Percentiles rank a stretch among this genome's conserved stretches.
These are phyloP conservation scores for Sarcodon aspratus DNA, from an alignment of 768 basidiomycete species.

Conservation along the genomic window DNA sequence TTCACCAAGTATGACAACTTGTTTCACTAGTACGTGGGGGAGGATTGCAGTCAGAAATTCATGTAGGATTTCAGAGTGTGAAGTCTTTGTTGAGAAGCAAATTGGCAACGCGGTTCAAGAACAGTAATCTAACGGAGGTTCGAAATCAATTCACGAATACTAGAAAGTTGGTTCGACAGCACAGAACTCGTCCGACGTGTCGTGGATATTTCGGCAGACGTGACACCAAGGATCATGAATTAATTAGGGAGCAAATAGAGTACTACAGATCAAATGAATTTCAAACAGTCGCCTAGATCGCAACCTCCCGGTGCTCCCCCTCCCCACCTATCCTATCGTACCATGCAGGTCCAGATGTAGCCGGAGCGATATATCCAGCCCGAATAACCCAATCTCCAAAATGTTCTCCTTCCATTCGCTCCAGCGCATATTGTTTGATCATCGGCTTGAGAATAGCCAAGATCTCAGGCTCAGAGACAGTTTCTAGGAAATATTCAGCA, in stretches of 20 bases:
- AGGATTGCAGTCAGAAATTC: not conserved
- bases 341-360: constrained; percentile 76
- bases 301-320: constrained; percentile 36
- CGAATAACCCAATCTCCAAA: constrained; percentile 96
- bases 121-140: too few species aligned
- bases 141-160: too few species aligned
- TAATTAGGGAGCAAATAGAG: too few species aligned
- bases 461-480: constrained; percentile 86
- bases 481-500: constrained; percentile 32
- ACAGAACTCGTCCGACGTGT: too few species aligned
- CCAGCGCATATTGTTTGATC: constrained; percentile 89
- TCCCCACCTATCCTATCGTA: constrained; percentile 81
- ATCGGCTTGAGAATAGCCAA: constrained; percentile 81
- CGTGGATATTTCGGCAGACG: too few species aligned
- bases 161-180: too few species aligned
- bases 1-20: too few species aligned
- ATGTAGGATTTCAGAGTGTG: not conserved
- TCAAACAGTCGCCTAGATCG: not conserved
- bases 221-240: too few species aligned
- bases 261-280: not conserved
- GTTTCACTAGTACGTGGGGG: not conserved
- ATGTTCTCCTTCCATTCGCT: constrained; percentile 76
- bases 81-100: too few species aligned
- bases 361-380: constrained; percentile 81
- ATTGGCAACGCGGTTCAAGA: too few species aligned